A percentile compares a stretch with the other conserved stretches of the same genome.
phyloP scores from a whole-genome alignment of 2,329 filamentous ascomycete genomes.

The Sporothrix inflata region DNA sequence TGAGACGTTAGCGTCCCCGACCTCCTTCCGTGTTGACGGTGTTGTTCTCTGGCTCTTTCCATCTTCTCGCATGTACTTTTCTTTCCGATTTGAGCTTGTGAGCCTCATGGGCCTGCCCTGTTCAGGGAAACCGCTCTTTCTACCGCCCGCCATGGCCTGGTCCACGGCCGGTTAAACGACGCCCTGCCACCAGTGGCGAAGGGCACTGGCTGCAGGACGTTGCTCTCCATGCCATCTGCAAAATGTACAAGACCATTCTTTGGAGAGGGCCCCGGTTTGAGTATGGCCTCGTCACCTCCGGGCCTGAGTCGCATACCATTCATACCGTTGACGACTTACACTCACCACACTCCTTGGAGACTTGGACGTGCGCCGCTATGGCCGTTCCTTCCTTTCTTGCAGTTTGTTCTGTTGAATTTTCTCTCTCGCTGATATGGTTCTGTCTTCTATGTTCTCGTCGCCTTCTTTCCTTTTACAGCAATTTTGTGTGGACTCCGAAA shows the following conservation, averaged over 20 bases:
- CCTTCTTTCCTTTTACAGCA: conserved; percentile 12
- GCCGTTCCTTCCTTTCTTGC: not conserved
- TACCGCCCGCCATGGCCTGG: not conserved
- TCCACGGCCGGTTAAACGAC: conserved; percentile 7
- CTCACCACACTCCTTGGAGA: too few species aligned
- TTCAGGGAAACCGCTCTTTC: not conserved
- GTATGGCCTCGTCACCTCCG: not conserved
- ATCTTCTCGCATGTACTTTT: not conserved
- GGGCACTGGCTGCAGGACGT: conserved; percentile 10
- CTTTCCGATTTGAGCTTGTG: not conserved
- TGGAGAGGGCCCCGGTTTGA: not conserved
- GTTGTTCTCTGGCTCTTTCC: not conserved
- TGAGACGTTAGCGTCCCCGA: conserved; percentile 7
- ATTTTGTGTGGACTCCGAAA: not conserved
- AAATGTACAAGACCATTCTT: not conserved
- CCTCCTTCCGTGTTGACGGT: not conserved
- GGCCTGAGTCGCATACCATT: not conserved
- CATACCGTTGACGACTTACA: not conserved
- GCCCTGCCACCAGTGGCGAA: conserved; percentile 16
- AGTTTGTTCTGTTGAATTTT: not conserved
- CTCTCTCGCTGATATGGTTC: too few species aligned
- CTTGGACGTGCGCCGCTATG: conserved; percentile 1
- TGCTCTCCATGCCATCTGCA: not conserved
- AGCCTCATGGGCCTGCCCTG: not conserved
- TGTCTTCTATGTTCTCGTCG: not conserved